A percentile compares a stretch with the other conserved stretches of the same genome.
These are phyloP conservation scores for Pythium aristosporum DNA, from an alignment of 352 stramenopile species.

Conservation along the genomic window DNA sequence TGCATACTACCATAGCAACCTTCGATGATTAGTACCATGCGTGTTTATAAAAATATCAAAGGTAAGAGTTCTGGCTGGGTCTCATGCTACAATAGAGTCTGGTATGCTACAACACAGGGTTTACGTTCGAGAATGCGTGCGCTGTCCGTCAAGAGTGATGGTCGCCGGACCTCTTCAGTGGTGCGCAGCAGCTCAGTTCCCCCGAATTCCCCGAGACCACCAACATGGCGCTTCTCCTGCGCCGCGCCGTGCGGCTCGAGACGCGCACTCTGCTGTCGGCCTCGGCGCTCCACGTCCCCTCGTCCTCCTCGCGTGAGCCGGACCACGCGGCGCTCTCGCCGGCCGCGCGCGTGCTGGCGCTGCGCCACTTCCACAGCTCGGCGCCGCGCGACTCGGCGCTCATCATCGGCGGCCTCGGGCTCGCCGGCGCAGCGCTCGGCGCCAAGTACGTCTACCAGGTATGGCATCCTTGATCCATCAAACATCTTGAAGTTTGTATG, in stretches of 20 bases:
- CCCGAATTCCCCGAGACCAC: not conserved
- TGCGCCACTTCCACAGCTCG: slow-evolving; percentile 64
- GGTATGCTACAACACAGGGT: not conserved
- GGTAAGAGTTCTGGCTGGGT: not conserved
- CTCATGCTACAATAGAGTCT: not conserved
- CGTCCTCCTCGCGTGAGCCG: not conserved
- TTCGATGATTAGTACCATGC: not conserved
- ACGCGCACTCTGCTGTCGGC: slow-evolving; percentile 7
- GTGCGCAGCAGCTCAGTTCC: slow-evolving; percentile 1
- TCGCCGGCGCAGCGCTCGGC: slow-evolving; percentile 67
- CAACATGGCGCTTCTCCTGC: slow-evolving; percentile 3
- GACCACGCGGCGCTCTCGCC: slow-evolving; percentile 1
- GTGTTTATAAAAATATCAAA: not conserved
- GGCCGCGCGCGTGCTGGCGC: slow-evolving; percentile 14
- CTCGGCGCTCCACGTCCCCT: not conserved
- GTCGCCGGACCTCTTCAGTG: slow-evolving; percentile 7
- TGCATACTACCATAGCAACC: not conserved
- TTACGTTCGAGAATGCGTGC: not conserved
- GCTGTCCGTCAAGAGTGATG: not conserved
- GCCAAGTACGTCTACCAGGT: slow-evolving; percentile 81
- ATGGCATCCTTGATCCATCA: slow-evolving; percentile 28
- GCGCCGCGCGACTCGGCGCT: slow-evolving; percentile 57
- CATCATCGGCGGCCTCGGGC: slow-evolving; percentile 63
- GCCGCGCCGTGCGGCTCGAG: slow-evolving; percentile 12
- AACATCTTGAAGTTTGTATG: not conserved